Base-by-base conservation (phyloP, 139 green algal genomes). In the Chlorella vulgaris region DNA sequence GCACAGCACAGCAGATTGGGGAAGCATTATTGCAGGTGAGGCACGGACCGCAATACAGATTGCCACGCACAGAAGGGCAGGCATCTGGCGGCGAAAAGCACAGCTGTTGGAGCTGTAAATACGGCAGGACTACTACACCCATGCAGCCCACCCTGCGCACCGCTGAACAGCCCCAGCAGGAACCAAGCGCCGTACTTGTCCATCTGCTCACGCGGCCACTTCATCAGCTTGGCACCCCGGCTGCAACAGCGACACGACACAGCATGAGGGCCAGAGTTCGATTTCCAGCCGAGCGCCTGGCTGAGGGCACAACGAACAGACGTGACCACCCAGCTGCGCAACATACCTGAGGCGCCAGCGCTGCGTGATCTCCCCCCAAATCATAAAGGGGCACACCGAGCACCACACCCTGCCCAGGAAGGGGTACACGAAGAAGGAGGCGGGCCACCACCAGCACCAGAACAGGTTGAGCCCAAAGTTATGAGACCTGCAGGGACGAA, bases 381-480 rank as follows among this genome's bases (percentile, higher is more conserved):
- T 93, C 93, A 97, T 97, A 81, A 97, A 97, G 55, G 93, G 93
- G 81, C 93, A 97, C 39, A 97, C 86, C 84, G 73, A 24, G 38
- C 73, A 79, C 73, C 73, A 79, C 73, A 79, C 73, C 31, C 73
- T 50, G n/a, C 93, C 93, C 47, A 97, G 78, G 81, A 95, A 91
- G 15, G 90, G 90, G 80, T 92, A 97, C 1, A 88, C 80, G 22
- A 96, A n/a, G 77, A 97, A 95, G 5, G 90, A 92, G 62, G 87
- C 62, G 10, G 93, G 90, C 92, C 93, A 97, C 93, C 93, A 96
- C 53, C 83, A 94, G 71, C 69, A 80, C 77, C 93, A 97, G 69
- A 97, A 97, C 15, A 91, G 63, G 76, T 89, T 93, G 3, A 97
- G 85, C 51, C 81, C 88, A 76, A 93, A 91, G 77, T 95, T 96